Evolutionary conservation across 75 land plant genomes (phyloP), one percentile per base, ranked within the genome.

Genomic region (Pseudotsuga menziesii): DNA sequence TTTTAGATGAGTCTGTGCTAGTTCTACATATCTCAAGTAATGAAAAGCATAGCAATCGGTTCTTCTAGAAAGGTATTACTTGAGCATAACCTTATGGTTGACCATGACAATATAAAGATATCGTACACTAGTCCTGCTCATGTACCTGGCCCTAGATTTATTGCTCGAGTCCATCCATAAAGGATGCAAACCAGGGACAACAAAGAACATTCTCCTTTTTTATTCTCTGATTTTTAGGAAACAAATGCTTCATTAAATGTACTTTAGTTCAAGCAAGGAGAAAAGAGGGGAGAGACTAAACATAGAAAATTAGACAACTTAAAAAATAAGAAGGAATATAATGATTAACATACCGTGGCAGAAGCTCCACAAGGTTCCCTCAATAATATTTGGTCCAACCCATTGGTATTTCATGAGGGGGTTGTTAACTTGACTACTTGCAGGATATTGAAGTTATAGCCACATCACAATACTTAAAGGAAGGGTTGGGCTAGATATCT

Each of bases 341-440:
- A 72, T 60, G 48, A 44, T 5, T 44, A 29, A 29, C 75, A 81
- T 48, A 92, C 94, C 90, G 78, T 76, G 16, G 86, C 94, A 25
- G 90, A 90, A 63, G 90, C 87, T 13, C 94, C 94, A 36, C 79
- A 80, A 17, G 92, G 92, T n/a, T 79, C 89, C 52, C 88, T 69
- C 67, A 92, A 90, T 57, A 86, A 69, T 23, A 92, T 78, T 67
- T 88, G 86, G 54, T 90, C 89, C 14, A 92, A 85, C 52, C 94
- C 94, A 83, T 85, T 85, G 87, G 88, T 89, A 64, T 89, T n/a
- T n/a, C n/a, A n/a, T n/a, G n/a, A n/a, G n/a, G n/a, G n/a, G n/a
- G n/a, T n/a, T n/a, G n/a, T n/a, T n/a, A n/a, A n/a, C n/a, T n/a
- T n/a, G n/a, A n/a, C n/a, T n/a, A n/a, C n/a, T n/a, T n/a, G n/a